Base-by-base conservation (phyloP, 495 filamentous ascomycete genomes). In the Massariosphaeria phaeospora region DNA sequence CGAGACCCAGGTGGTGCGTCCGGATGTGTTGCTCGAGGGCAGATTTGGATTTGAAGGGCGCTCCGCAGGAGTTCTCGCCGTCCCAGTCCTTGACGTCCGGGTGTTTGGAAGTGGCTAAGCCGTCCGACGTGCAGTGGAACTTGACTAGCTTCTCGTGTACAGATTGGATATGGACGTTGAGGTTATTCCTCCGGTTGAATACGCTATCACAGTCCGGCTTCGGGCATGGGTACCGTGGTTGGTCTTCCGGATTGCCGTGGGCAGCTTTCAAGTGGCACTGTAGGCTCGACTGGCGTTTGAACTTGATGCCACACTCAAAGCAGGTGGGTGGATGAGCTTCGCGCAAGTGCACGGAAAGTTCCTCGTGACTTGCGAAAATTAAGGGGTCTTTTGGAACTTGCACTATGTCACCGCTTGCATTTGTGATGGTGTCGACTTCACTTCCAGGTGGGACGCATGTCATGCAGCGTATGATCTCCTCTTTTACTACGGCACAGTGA, bases 1-100 rank as follows among this genome's bases (percentile, higher is more conserved):
- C 67, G 29, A 81, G 72, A 3, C 82, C 81, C 30, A 93, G 64
- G 66, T 96, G 90, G 0, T 83, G 70, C 9, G 79, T 87, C 18
- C 86, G 82, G 33, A 94, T 76, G 58, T 96, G 90, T 40, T 89
- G 84, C 69, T 90, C 86, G 0, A 96, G 73, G 42, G 77, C 81
- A n/a, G 76, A 71, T 66, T 89, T 91, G 53, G 81, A 82, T 21
- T 73, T 72, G 55, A 89, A 90, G 15, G 73, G 73, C 44, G 78
- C 75, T 0, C 82, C 84, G 61, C 90, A 96, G 2, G 84, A 86
- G 48, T 76, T 70, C 27, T 78, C 66, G 23, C 76, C 78, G 50
- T 80, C 72, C 85, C 87, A 91, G n/a, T 72, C 71, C 4, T 65
- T 65, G 1, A 89, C 23, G 12, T 63, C 60, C 2, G 30, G 70